Conservation (phyloP, 768 basidiomycete genomes). For the Xerocomellus amylosporus region DNA sequence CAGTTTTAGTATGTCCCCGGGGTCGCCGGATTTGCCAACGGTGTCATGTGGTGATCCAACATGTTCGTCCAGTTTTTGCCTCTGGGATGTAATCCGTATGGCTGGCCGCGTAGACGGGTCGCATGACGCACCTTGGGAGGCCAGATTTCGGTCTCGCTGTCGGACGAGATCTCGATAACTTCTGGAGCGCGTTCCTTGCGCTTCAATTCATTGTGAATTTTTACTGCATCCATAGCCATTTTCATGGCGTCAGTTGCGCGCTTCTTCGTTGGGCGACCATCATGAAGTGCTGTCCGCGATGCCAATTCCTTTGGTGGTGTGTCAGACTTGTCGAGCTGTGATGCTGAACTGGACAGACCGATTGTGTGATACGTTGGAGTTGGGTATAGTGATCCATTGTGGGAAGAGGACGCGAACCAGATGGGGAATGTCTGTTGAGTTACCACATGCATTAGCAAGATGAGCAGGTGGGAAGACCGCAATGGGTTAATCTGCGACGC, state of each 20-base stretch:
- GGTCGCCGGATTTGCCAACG: neutral
- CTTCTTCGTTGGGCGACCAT: constrained; percentile 18
- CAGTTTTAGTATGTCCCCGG: neutral
- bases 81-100: constrained; percentile 13
- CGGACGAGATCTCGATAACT: constrained; percentile 28
- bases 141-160: constrained; percentile 27
- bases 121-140: constrained; percentile 20
- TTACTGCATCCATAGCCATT: constrained; percentile 14
- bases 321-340: constrained; percentile 6
- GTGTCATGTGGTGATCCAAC: neutral
- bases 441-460: neutral
- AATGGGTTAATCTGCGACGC: neutral
- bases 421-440: neutral
- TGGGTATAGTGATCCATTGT: constrained; percentile 11
- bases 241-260: constrained; percentile 19
- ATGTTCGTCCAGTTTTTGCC: constrained; percentile 13
- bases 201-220: constrained; percentile 16
- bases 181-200: constrained; percentile 18
- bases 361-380: constrained; percentile 25
- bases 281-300: constrained; percentile 12
- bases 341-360: constrained; percentile 8
- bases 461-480: neutral
- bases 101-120: neutral
- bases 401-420: neutral
- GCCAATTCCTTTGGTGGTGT: constrained; percentile 21